Conservation (phyloP, 2,329 filamentous ascomycete species). For the Claviceps arundinis region DNA sequence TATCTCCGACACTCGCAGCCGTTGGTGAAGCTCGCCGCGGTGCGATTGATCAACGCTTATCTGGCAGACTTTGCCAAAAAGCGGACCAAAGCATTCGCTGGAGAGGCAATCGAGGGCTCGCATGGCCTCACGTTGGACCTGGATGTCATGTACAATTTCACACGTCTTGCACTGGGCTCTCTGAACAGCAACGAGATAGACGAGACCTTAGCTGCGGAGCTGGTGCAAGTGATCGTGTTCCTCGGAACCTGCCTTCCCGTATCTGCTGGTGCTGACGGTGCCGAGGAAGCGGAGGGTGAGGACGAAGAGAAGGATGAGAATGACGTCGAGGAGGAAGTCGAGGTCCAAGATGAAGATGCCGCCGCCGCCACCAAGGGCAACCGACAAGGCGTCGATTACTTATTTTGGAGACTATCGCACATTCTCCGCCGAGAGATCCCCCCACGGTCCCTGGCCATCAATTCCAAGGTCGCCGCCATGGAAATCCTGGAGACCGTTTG, state of each 20-base stretch:
- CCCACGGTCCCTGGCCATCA: conserved; percentile 48
- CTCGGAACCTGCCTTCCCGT: conserved; percentile 46
- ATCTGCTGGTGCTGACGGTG: conserved; percentile 25
- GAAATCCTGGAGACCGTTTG: conserved; percentile 60
- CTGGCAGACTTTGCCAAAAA: conserved; percentile 65
- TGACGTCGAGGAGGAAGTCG: conserved; percentile 24
- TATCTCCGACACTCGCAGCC: conserved; percentile 60
- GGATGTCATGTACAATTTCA: conserved; percentile 49
- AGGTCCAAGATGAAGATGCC: conserved; percentile 26
- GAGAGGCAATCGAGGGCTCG: conserved; percentile 52
- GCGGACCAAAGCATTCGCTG: conserved; percentile 30
- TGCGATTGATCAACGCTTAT: conserved; percentile 62
- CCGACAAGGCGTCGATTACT: conserved; percentile 45
- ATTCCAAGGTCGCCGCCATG: conserved; percentile 64
- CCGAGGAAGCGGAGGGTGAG: conserved; percentile 27
- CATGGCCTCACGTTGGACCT: conserved; percentile 55
- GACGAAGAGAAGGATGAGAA: not conserved
- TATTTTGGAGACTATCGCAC: conserved; percentile 66
- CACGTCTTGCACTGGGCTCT: conserved; percentile 34
- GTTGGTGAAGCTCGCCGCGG: conserved; percentile 63
- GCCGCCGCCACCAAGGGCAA: conserved; percentile 12
- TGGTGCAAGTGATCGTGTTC: conserved; percentile 71
- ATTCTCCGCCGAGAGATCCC: conserved; percentile 65
- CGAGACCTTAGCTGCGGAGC: conserved; percentile 65
- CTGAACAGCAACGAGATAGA: conserved; percentile 52